These are phyloP conservation scores for Taxillus chinensis DNA, from an alignment of 164 flowering plant species.

Conservation along the genomic window DNA sequence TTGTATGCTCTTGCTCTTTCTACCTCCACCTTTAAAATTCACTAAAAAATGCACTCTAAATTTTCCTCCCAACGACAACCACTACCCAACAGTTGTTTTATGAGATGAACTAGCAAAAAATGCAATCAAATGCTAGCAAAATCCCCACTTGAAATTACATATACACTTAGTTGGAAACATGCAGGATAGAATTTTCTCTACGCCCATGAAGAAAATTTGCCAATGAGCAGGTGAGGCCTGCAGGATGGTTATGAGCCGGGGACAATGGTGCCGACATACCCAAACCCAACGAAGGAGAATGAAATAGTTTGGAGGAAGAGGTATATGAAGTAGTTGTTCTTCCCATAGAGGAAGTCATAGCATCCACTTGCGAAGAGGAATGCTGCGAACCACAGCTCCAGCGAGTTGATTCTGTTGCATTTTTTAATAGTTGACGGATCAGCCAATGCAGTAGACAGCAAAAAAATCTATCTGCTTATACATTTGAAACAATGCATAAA, in stretches of 20 bases:
- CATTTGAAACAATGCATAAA: too few relatives aligned
- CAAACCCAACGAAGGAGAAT: slow-evolving; percentile 60
- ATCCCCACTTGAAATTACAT: background rate
- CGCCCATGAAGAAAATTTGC: slow-evolving; percentile 9
- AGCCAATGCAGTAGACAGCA: too few relatives aligned
- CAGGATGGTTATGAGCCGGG: slow-evolving; percentile 22
- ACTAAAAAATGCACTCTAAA: too few relatives aligned
- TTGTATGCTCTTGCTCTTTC: too few relatives aligned
- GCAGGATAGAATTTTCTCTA: slow-evolving; percentile 10
- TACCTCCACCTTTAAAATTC: too few relatives aligned
- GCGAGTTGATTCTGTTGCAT: slow-evolving; percentile 33
- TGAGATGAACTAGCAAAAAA: slow-evolving; percentile 8
- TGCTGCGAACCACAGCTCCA: slow-evolving; percentile 61
- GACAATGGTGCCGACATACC: slow-evolving; percentile 73
- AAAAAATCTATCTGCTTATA: too few relatives aligned
- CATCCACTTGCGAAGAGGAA: slow-evolving; percentile 74
- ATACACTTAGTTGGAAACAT: slow-evolving; percentile 10
- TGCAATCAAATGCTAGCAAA: slow-evolving; percentile 13
- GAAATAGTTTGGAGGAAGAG: slow-evolving; percentile 65
- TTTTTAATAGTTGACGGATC: too few relatives aligned
- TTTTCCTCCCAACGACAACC: too few relatives aligned
- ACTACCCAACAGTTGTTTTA: background rate
- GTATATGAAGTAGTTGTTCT: slow-evolving; percentile 67
- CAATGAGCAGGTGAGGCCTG: background rate
- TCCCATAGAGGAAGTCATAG: slow-evolving; percentile 65